A percentile compares a stretch with the other conserved stretches of the same genome.
phyloP scores from a whole-genome alignment of 1,139 yeast genomes.

The Suhomyces kunorum region DNA sequence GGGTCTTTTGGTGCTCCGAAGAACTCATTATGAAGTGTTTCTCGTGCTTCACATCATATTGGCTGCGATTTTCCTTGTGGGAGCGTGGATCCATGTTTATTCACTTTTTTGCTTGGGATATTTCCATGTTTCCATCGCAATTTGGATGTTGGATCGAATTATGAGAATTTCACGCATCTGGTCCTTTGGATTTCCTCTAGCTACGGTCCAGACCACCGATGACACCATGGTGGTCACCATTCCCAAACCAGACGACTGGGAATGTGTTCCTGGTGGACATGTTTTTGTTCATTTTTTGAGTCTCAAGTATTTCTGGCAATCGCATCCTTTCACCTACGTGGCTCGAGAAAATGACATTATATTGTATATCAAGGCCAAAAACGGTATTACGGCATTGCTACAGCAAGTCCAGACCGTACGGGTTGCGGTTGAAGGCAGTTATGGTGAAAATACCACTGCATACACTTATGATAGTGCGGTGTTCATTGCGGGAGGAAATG shows the following conservation, averaged over 20 bases:
- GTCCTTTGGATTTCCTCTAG: conserved; percentile 42
- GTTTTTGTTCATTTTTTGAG: conserved; percentile 57
- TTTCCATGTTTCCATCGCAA: conserved; percentile 40
- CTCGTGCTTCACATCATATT: conserved; percentile 42
- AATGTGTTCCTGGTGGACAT: conserved; percentile 61
- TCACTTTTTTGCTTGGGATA: conserved; percentile 41
- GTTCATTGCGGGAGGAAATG: conserved; percentile 32
- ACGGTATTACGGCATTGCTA: conserved; percentile 44
- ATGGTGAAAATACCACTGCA: conserved; percentile 25
- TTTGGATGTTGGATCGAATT: conserved; percentile 47
- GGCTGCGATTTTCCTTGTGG: conserved; percentile 43
- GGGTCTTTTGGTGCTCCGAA: conserved; percentile 42
- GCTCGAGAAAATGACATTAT: conserved; percentile 29
- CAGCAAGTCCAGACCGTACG: conserved; percentile 24
- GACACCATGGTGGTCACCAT: conserved; percentile 45
- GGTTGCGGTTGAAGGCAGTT: conserved; percentile 29
- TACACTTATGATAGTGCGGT: conserved; percentile 23
- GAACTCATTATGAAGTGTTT: conserved; percentile 46
- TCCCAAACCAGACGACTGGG: conserved; percentile 46
- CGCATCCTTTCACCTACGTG: conserved; percentile 69
- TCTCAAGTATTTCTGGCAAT: conserved; percentile 63
- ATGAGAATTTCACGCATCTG: conserved; percentile 37
- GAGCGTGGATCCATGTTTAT: conserved; percentile 44
- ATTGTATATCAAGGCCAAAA: conserved; percentile 47
- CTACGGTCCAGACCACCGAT: conserved; percentile 35